Conservation (phyloP, 2,329 filamentous ascomycete genomes). For the Cercospora berteroae region DNA sequence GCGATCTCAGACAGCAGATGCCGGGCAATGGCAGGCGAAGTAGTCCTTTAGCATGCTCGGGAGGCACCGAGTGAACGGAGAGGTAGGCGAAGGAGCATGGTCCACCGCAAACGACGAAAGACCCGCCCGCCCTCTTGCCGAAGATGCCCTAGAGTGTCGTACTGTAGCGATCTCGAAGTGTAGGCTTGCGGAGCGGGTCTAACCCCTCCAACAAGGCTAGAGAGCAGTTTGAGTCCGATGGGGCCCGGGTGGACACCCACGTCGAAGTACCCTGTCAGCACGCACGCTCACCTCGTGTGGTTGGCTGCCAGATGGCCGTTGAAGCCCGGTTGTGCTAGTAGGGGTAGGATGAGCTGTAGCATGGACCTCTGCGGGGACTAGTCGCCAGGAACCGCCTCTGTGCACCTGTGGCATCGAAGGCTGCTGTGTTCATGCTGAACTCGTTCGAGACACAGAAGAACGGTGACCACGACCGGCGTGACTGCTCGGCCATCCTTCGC, state of each 20-base stretch:
- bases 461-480: slow-evolving; percentile 16
- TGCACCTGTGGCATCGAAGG: slow-evolving; percentile 30
- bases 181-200: slow-evolving; percentile 27
- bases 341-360: slow-evolving; percentile 28
- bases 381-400: slow-evolving; percentile 29
- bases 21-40: slow-evolving; percentile 29
- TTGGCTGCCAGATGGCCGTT: slow-evolving; percentile 36
- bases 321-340: slow-evolving; percentile 30
- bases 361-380: slow-evolving; percentile 34
- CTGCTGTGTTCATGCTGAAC: slow-evolving; percentile 27
- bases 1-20: slow-evolving; percentile 23
- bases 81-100: slow-evolving; percentile 20
- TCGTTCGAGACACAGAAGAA: slow-evolving; percentile 20
- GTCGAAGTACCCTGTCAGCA: slow-evolving; percentile 26
- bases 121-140: slow-evolving; percentile 29
- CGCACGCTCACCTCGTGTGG: slow-evolving; percentile 31
- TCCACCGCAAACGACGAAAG: slow-evolving; percentile 27
- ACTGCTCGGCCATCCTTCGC: slow-evolving; percentile 15
- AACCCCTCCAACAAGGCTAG: slow-evolving; percentile 35
- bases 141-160: slow-evolving; percentile 25
- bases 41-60: slow-evolving; percentile 20
- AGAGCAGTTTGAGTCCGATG: slow-evolving; percentile 34
- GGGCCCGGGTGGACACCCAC: slow-evolving; percentile 27
- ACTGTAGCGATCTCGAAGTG: slow-evolving; percentile 28
- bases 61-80: slow-evolving; percentile 25